A percentile compares a stretch with the other conserved stretches of the same genome.
Conservation (phyloP, 169 alveolate genomes). For the Cryptosporidium bovis region DNA sequence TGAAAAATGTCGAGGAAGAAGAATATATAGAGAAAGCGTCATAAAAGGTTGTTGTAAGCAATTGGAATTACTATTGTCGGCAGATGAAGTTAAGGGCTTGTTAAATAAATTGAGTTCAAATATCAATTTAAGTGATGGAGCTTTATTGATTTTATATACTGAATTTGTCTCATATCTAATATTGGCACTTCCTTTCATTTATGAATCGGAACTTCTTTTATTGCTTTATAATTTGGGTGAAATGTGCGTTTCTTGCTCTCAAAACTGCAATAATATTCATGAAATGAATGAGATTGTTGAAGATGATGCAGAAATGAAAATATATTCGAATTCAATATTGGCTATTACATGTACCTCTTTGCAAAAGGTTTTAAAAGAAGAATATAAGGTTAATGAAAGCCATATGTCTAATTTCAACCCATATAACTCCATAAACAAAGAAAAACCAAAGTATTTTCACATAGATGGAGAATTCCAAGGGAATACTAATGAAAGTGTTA, state of each 20-base stretch:
- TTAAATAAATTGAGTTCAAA: slow-evolving; percentile 6
- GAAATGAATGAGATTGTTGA: neutral
- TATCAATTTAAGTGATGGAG: neutral
- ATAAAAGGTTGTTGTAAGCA: slow-evolving; percentile 65
- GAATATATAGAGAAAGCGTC: slow-evolving; percentile 31
- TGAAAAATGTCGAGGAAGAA: slow-evolving; percentile 52
- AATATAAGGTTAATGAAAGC: slow-evolving; percentile 33
- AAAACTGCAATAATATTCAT: neutral
- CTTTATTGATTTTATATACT: slow-evolving; percentile 18
- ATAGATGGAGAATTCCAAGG: slow-evolving; percentile 8
- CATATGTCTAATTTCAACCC: slow-evolving; percentile 53
- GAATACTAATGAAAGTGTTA: neutral
- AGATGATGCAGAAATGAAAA: neutral
- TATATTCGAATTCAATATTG: slow-evolving; percentile 18
- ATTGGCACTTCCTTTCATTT: slow-evolving; percentile 46
- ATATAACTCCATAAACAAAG: slow-evolving; percentile 19
- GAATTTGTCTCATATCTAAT: slow-evolving; percentile 59
- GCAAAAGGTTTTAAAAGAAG: slow-evolving; percentile 49
- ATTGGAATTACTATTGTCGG: slow-evolving; percentile 20
- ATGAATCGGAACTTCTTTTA: slow-evolving; percentile 56
- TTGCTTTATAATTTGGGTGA: slow-evolving; percentile 50
- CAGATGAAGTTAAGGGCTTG: slow-evolving; percentile 13
- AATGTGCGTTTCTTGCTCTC: slow-evolving; percentile 60
- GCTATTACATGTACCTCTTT: slow-evolving; percentile 32
- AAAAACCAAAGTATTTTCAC: slow-evolving; percentile 54